phyloP scores from a whole-genome alignment of 2,329 filamentous ascomycete genomes.

The Fusarium sp. region DNA sequence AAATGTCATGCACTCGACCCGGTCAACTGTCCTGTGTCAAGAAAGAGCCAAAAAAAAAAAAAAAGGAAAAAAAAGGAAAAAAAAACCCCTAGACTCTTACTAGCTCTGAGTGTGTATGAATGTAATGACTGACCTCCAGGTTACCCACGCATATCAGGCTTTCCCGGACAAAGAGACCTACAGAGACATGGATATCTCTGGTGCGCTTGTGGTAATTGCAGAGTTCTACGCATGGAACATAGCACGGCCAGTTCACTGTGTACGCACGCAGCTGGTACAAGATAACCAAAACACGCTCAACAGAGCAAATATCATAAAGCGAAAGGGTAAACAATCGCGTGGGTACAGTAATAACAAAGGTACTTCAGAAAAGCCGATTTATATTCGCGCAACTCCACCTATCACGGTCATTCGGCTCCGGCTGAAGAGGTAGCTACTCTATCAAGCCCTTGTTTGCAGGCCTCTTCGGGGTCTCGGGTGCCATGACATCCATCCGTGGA shows the following conservation, averaged over 20 bases:
- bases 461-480: slow-evolving; percentile 20
- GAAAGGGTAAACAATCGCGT: background rate
- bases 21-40: background rate
- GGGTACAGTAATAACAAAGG: slow-evolving; percentile 22
- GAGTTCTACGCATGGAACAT: background rate
- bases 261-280: background rate
- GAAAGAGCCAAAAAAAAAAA: too few relatives aligned
- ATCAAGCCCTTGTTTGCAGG: background rate
- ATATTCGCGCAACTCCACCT: slow-evolving; percentile 51
- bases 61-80: too few relatives aligned
- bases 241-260: background rate
- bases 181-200: background rate
- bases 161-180: background rate
- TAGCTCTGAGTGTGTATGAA: background rate
- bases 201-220: background rate
- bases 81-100: background rate
- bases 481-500: slow-evolving; percentile 14
- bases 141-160: slow-evolving; percentile 11
- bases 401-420: slow-evolving; percentile 33
- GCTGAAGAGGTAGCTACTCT: slow-evolving; percentile 10
- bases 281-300: background rate
- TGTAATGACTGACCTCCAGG: background rate
- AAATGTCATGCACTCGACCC: background rate
- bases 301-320: slow-evolving; percentile 1
- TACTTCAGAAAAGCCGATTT: slow-evolving; percentile 40